These are phyloP conservation scores for Kokia cookei DNA, from an alignment of 441 rosid species.

Conservation along the genomic window DNA sequence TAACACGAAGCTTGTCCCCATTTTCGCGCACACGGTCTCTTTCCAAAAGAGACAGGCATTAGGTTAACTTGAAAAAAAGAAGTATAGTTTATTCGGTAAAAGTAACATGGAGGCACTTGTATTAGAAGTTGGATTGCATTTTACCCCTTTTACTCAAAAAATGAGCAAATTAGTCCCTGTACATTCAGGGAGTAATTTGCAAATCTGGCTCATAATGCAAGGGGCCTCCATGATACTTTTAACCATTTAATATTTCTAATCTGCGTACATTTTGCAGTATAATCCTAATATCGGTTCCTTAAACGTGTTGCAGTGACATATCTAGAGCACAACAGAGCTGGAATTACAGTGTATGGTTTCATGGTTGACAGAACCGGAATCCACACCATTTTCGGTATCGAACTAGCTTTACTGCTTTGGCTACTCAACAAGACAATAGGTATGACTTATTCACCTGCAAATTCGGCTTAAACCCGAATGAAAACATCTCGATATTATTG, in stretches of 20 bases:
- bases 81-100: neutral
- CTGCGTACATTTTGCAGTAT: neutral
- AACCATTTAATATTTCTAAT: neutral
- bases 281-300: neutral
- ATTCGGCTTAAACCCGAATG: neutral
- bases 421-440: slow-evolving; percentile 87
- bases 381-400: slow-evolving; percentile 73
- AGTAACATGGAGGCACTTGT: too few species aligned
- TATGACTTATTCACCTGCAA: slow-evolving; percentile 12
- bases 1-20: slow-evolving; percentile 47
- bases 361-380: slow-evolving; percentile 80
- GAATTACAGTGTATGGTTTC: slow-evolving; percentile 83
- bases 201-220: too few species aligned
- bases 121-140: too few species aligned
- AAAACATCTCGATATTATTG: neutral
- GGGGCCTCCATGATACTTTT: too few species aligned
- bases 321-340: slow-evolving; percentile 76
- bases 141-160: too few species aligned
- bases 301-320: slow-evolving; percentile 60
- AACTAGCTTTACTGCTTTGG: slow-evolving; percentile 81
- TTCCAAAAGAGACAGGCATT: slow-evolving; percentile 87
- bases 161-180: too few species aligned
- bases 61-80: slow-evolving; percentile 34
- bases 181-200: too few species aligned
- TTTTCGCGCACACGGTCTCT: slow-evolving; percentile 63